Evolutionary conservation across 2,329 filamentous ascomycete genomes (phyloP).

Genomic region (Lizonia empirigonia): DNA sequence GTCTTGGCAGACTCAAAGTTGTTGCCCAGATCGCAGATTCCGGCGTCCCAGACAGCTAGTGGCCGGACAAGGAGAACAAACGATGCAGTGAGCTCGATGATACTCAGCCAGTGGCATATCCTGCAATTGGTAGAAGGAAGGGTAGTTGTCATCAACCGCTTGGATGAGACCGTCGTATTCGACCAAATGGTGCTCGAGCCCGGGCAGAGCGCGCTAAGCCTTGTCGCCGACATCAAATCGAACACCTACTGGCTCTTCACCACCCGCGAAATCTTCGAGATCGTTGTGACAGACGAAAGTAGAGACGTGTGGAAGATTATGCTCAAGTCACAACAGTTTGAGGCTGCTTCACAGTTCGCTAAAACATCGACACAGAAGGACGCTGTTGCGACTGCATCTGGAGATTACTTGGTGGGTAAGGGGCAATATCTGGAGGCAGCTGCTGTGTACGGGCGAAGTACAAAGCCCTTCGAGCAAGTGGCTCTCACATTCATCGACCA

Average conservation of each 20-base stretch:
- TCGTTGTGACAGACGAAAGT: conserved; percentile 87
- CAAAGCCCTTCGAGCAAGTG: conserved; percentile 96
- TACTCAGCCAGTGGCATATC: conserved; percentile 92
- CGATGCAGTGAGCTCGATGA: conserved; percentile 78
- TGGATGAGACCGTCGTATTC: conserved; percentile 84
- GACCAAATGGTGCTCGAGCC: conserved; percentile 84
- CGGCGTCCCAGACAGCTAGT: conserved; percentile 67
- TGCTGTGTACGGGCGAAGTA: conserved; percentile 89
- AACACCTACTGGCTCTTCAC: conserved; percentile 99
- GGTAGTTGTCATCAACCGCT: conserved; percentile 81
- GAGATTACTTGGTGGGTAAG: conserved; percentile 82
- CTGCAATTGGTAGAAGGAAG: conserved; percentile 81
- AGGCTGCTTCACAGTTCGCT: conserved; percentile 84
- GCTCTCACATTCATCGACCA: conserved; percentile 89
- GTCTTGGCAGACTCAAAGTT: conserved; percentile 81
- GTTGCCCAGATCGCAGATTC: conserved; percentile 74
- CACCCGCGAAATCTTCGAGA: conserved; percentile 86
- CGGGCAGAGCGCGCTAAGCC: conserved; percentile 78
- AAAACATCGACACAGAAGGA: conserved; percentile 82
- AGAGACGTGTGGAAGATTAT: conserved; percentile 95
- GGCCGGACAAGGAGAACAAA: conserved; percentile 69
- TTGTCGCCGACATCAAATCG: conserved; percentile 89
- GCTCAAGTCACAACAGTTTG: conserved; percentile 84
- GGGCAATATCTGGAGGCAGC: conserved; percentile 86
- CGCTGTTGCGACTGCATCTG: conserved; percentile 87